Percentiles rank a stretch among this genome's conserved stretches.
phyloP scores from a whole-genome alignment of 2,329 filamentous ascomycete genomes.

The Simplicillium sp. region DNA sequence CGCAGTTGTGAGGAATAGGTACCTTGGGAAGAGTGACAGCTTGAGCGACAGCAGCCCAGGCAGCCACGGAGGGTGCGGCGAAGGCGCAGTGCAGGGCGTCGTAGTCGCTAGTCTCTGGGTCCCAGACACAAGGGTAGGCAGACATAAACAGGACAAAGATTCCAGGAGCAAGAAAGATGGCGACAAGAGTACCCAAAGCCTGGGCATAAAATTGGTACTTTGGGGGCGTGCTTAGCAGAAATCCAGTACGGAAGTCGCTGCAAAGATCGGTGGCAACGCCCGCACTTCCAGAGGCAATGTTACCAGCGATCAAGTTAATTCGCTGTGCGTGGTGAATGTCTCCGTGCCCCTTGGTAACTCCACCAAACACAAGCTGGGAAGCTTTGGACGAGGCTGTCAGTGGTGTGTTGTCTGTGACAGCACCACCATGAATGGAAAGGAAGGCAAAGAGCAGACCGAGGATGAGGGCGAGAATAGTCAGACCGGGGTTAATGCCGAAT shows the following conservation, averaged over 20 bases:
- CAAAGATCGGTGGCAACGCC: slow-evolving; percentile 45
- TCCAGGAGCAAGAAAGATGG: slow-evolving; percentile 57
- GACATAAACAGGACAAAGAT: slow-evolving; percentile 59
- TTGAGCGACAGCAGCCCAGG: slow-evolving; percentile 56
- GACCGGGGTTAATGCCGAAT: slow-evolving; percentile 46
- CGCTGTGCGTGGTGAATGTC: slow-evolving; percentile 43
- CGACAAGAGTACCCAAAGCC: slow-evolving; percentile 49
- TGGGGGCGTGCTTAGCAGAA: slow-evolving; percentile 55
- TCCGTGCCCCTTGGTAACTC: slow-evolving; percentile 44
- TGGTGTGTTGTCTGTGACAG: slow-evolving; percentile 50
- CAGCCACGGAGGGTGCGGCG: slow-evolving; percentile 50
- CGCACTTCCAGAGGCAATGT: slow-evolving; percentile 43
- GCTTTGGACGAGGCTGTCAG: slow-evolving; percentile 60
- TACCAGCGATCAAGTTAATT: slow-evolving; percentile 56
- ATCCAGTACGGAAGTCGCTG: slow-evolving; percentile 58
- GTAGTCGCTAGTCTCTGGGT: slow-evolving; percentile 28
- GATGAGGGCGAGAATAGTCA: slow-evolving; percentile 44
- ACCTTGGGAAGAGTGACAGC: slow-evolving; percentile 40
- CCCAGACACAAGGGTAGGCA: slow-evolving; percentile 59
- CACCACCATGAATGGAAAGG: slow-evolving; percentile 37
- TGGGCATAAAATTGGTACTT: slow-evolving; percentile 59
- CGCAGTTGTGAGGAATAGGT: slow-evolving; percentile 38
- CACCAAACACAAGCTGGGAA: slow-evolving; percentile 58
- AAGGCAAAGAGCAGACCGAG: slow-evolving; percentile 50
- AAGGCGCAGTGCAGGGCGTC: slow-evolving; percentile 40